phyloP scores from a whole-genome alignment of 2,329 filamentous ascomycete genomes.

The Xylaria sp. region DNA sequence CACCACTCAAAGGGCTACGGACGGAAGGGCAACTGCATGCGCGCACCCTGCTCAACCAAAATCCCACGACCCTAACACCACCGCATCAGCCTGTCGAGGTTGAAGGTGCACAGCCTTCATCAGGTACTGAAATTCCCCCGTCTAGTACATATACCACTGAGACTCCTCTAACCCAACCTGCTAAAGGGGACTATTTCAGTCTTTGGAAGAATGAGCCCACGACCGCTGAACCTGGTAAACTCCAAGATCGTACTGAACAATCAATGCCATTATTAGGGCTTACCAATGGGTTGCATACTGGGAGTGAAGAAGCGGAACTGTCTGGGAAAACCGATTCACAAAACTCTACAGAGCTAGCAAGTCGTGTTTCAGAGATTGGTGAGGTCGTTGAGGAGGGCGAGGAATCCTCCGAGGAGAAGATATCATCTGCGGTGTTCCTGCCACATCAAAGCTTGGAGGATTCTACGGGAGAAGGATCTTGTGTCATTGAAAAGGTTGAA shows the following conservation, averaged over 20 bases:
- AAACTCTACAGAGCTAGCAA: slow-evolving; percentile 51
- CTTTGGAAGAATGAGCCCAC: slow-evolving; percentile 29
- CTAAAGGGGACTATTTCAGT: slow-evolving; percentile 46
- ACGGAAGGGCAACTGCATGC: slow-evolving; percentile 32
- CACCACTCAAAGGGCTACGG: slow-evolving; percentile 51
- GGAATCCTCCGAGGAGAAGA: slow-evolving; percentile 82
- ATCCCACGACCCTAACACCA: slow-evolving; percentile 39
- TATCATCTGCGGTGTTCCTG: slow-evolving; percentile 85
- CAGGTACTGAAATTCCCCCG: slow-evolving; percentile 41
- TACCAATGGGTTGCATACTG: slow-evolving; percentile 25
- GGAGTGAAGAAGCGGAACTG: slow-evolving; percentile 28
- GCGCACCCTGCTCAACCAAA: slow-evolving; percentile 35
- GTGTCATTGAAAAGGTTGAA: slow-evolving; percentile 45
- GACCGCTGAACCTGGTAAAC: slow-evolving; percentile 29
- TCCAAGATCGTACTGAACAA: slow-evolving; percentile 30
- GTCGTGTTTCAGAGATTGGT: slow-evolving; percentile 54
- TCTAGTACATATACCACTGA: slow-evolving; percentile 32
- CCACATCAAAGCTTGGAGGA: slow-evolving; percentile 73
- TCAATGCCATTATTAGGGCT: slow-evolving; percentile 23
- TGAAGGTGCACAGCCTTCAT: slow-evolving; percentile 42
- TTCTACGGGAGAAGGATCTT: slow-evolving; percentile 48
- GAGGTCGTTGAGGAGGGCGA: slow-evolving; percentile 62
- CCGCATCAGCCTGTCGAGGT: slow-evolving; percentile 44
- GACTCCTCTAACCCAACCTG: slow-evolving; percentile 31
- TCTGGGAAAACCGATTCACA: slow-evolving; percentile 36